phyloP scores from a whole-genome alignment of 2,329 filamentous ascomycete genomes.

The Emergomyces orientalis region DNA sequence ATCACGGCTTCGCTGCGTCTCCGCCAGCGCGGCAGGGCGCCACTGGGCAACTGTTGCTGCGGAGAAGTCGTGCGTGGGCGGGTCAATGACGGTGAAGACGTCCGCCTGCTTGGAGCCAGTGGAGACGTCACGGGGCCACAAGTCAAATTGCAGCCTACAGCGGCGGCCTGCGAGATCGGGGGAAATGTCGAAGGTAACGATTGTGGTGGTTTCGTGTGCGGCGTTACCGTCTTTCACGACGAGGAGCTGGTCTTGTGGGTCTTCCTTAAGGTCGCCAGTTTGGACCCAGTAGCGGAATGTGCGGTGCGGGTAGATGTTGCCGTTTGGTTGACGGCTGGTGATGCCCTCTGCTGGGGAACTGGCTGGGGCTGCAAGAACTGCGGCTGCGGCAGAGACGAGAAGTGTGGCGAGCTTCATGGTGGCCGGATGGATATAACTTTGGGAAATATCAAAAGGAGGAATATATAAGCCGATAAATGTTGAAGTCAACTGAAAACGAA shows the following conservation, averaged over 20 bases:
- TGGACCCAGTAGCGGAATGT: conserved; percentile 21
- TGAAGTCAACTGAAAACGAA: neutral
- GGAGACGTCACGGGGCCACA: conserved; percentile 18
- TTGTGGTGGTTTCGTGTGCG: conserved; percentile 18
- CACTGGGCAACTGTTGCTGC: conserved; percentile 1
- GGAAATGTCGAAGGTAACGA: conserved; percentile 20
- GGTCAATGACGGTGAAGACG: conserved; percentile 20
- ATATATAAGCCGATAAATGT: neutral
- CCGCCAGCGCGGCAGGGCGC: conserved; percentile 10
- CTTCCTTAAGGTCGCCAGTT: conserved; percentile 16
- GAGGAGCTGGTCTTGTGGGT: conserved; percentile 19
- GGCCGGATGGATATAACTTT: neutral
- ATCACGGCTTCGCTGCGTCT: conserved; percentile 13
- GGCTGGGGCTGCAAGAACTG: conserved; percentile 12
- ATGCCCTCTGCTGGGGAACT: conserved; percentile 5
- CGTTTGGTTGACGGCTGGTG: conserved; percentile 9
- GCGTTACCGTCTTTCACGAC: conserved; percentile 19
- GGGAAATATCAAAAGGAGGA: neutral
- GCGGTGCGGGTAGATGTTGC: conserved; percentile 16
- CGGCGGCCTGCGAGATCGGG: conserved; percentile 13
- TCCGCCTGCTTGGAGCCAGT: conserved; percentile 19
- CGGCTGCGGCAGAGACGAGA: conserved; percentile 11
- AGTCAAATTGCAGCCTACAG: conserved; percentile 21
- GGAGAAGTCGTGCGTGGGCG: conserved; percentile 10
- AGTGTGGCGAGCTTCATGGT: conserved; percentile 16